Conservation (phyloP, 768 basidiomycete genomes). For the Leccinum disarticulatum region DNA sequence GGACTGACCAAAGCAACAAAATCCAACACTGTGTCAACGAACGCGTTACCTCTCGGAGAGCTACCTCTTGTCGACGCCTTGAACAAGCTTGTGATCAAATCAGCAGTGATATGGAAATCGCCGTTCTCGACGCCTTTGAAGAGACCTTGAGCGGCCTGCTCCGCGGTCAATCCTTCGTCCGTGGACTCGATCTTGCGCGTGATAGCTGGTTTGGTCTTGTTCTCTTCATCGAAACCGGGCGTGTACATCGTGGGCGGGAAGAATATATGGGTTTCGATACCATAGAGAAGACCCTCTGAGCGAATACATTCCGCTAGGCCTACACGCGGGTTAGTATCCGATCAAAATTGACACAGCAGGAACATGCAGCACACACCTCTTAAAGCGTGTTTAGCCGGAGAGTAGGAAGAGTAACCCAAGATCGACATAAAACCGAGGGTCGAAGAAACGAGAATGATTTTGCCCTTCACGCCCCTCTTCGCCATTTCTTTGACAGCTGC, state of each 20-base stretch:
- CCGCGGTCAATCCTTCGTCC: slow-evolving; percentile 64
- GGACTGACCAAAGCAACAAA: slow-evolving; percentile 45
- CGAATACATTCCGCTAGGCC: slow-evolving; percentile 83
- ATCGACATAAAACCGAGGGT: slow-evolving; percentile 74
- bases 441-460: slow-evolving; percentile 76
- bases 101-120: slow-evolving; percentile 72
- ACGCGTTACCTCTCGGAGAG: slow-evolving; percentile 53
- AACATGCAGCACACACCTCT: slow-evolving; percentile 50
- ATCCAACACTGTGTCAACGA: slow-evolving; percentile 52
- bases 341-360: not conserved
- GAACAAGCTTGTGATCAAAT: slow-evolving; percentile 67
- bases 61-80: slow-evolving; percentile 63
- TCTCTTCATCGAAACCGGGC: slow-evolving; percentile 75
- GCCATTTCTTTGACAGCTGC: slow-evolving; percentile 68
- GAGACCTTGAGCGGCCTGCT: slow-evolving; percentile 58
- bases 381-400: slow-evolving; percentile 83
- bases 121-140: slow-evolving; percentile 70
- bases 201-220: slow-evolving; percentile 73
- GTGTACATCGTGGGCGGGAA: slow-evolving; percentile 81
- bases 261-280: slow-evolving; percentile 75
- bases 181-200: slow-evolving; percentile 73
- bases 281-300: slow-evolving; percentile 76
- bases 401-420: slow-evolving; percentile 76
- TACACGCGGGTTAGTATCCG: slow-evolving; percentile 24
- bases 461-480: slow-evolving; percentile 54